These are phyloP conservation scores for Tetragonia tetragonoides DNA, from an alignment of 148 eudicot species.

Conservation along the genomic window DNA sequence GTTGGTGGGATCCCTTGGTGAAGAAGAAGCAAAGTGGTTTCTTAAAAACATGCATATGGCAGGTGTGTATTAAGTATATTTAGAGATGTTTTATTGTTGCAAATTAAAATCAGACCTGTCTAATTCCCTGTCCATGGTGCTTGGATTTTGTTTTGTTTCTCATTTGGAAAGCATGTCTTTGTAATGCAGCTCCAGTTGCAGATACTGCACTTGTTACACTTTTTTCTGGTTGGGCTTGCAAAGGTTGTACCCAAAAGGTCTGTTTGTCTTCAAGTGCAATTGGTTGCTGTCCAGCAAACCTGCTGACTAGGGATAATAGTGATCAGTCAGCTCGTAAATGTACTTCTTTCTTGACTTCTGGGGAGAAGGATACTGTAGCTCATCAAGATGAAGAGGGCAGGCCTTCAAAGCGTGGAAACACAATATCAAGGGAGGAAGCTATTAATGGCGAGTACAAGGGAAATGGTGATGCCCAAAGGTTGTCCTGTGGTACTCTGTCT, in stretches of 20 bases:
- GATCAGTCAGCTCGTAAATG: constrained; percentile 37
- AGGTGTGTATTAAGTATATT: constrained; percentile 41
- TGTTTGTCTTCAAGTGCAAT: constrained; percentile 65
- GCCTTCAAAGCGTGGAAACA: constrained; percentile 45
- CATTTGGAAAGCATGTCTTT: constrained; percentile 15
- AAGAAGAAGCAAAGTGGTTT: constrained; percentile 69
- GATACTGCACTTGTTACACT: constrained; percentile 83
- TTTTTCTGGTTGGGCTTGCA: constrained; percentile 98
- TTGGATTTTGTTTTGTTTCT: constrained; percentile 14
- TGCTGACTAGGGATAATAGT: constrained; percentile 34
- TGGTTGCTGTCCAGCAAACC: constrained; percentile 68
- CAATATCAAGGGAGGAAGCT: constrained; percentile 27
- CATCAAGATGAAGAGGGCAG: constrained; percentile 30
- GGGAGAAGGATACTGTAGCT: constrained; percentile 23
- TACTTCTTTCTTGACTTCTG: constrained; percentile 29
- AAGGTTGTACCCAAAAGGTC: constrained; percentile 57
- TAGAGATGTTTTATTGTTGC: background rate
- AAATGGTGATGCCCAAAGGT: constrained; percentile 33
- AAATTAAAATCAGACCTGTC: background rate
- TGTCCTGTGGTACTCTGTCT: constrained; percentile 53
- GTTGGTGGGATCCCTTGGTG: constrained; percentile 76
- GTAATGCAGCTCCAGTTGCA: constrained; percentile 74
- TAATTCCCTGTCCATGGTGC: background rate
- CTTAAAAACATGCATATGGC: constrained; percentile 85
- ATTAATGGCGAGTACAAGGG: constrained; percentile 29